Base-by-base conservation (phyloP, 805 yeast species). In the Kodamaea neixiangensis region DNA sequence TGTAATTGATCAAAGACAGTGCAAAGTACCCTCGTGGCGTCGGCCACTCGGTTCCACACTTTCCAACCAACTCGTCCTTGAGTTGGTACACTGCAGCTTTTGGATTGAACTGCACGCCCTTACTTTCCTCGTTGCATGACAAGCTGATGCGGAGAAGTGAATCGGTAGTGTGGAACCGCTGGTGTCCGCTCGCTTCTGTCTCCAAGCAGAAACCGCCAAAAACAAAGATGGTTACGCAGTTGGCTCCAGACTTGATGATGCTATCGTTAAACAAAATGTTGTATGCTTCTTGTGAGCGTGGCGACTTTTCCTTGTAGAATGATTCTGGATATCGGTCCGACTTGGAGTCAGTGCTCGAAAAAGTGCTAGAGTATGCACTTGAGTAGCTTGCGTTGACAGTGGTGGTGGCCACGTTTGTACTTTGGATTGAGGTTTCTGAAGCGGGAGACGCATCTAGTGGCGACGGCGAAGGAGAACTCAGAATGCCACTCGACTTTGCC, bases 1-100 rank as follows among this genome's bases (percentile, higher is more conserved):
- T 56, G 48, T 62, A 44, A 46, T 68, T 64, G 3, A 72, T 61
- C 42, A 74, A 56, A 1, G 68, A 50, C 42, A 51, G 60, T 0
- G 78, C 78, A 54, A 67, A 71, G 55, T 58, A 73, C 1, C 78
- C 79, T 56, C 79, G 56, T 4, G 75, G 71, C 2, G 62, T 47
- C 0, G 79, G 79, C 63, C 69, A 59, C 5, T 39, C n/a, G 3
- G 40, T 51, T 10, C 48, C 55, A 7, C 35, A 43, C 15, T 33
- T 20, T 51, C 46, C 20, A 19, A 25, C 29, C 47, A 15, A 33
- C 10, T 39, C 54, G 42, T 21, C 42, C 25, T 49, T 29, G 49
- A 52, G 4, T 46, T 48, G 45, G 31, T 53, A 54, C 3, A 65
- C 55, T 15, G 60, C 41, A 1, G 68, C 68, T 20, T 59, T 63